phyloP scores from a whole-genome alignment of 2,329 filamentous ascomycete genomes.

The Arthrobotrys sinensis region DNA sequence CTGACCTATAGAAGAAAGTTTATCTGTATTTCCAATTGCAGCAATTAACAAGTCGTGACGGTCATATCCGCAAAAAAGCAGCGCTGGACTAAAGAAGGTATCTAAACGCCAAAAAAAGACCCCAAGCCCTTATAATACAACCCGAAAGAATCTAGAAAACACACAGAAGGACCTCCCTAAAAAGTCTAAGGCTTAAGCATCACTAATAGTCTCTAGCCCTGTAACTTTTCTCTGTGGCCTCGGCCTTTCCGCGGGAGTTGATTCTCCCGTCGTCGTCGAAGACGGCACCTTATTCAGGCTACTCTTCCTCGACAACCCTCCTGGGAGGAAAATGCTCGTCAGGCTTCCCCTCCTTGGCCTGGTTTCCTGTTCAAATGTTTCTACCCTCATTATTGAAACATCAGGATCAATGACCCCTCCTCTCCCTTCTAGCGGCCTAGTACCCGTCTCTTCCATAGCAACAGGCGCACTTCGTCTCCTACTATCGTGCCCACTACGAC shows the following conservation, averaged over 20 bases:
- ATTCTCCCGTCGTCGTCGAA: background rate
- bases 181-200: background rate
- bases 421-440: conserved; percentile 10
- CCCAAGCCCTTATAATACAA: conserved; percentile 2
- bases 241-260: background rate
- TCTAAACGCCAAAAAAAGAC: conserved; percentile 14
- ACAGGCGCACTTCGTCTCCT: conserved; percentile 26
- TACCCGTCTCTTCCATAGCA: conserved; percentile 14
- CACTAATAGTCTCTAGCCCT: conserved; percentile 11
- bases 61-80: background rate
- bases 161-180: background rate
- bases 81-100: background rate
- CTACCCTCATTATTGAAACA: conserved; percentile 38
- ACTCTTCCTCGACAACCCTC: conserved; percentile 5
- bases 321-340: conserved; percentile 5
- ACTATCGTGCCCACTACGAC: background rate
- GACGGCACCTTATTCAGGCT: conserved; percentile 15
- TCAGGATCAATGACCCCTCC: conserved; percentile 25
- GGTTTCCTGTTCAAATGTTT: conserved; percentile 38
- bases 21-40: background rate
- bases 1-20: background rate
- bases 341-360: conserved; percentile 6
- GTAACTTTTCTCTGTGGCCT: conserved; percentile 12
- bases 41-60: conserved; percentile 6
- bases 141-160: background rate